Evolutionary conservation across 1,139 yeast genomes (phyloP).

Genomic region (Sugiyamaella neomexicana): DNA sequence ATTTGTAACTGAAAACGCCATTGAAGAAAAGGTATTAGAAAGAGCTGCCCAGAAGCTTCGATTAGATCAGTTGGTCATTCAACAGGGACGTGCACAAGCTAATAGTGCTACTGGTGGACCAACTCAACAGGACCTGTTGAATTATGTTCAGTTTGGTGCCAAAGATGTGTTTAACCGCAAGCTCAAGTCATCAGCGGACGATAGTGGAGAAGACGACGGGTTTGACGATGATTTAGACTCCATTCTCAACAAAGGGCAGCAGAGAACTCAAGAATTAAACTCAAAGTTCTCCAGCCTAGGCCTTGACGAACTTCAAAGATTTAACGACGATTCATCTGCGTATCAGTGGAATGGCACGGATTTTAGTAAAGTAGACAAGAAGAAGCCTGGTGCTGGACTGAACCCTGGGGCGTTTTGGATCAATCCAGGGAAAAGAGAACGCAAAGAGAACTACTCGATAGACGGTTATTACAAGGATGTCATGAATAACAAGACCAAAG

Average conservation of each 20-base stretch:
- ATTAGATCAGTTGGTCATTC: slow-evolving; percentile 92
- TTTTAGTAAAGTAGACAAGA: slow-evolving; percentile 56
- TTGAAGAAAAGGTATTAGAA: slow-evolving; percentile 93
- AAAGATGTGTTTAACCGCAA: slow-evolving; percentile 66
- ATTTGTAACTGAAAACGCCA: slow-evolving; percentile 92
- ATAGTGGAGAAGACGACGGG: slow-evolving; percentile 29
- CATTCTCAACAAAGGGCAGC: slow-evolving; percentile 74
- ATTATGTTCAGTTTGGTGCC: slow-evolving; percentile 98
- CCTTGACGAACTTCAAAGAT: slow-evolving; percentile 86
- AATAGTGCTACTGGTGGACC: slow-evolving; percentile 46
- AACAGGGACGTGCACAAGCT: slow-evolving; percentile 71
- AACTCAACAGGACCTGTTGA: slow-evolving; percentile 82
- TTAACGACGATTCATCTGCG: slow-evolving; percentile 85
- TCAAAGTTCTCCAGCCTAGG: slow-evolving; percentile 83
- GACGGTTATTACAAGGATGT: slow-evolving; percentile 88
- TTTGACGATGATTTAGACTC: slow-evolving; percentile 78
- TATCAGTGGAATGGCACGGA: slow-evolving; percentile 97
- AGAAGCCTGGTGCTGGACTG: slow-evolving; percentile 22
- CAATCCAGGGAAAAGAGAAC: slow-evolving; percentile 82
- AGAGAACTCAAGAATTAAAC: slow-evolving; percentile 73
- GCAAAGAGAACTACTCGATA: slow-evolving; percentile 85
- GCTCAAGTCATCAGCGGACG: slow-evolving; percentile 27
- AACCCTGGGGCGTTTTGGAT: slow-evolving; percentile 59
- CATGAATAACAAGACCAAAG: slow-evolving; percentile 43
- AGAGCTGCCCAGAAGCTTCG: slow-evolving; percentile 93